Evolutionary conservation across 108 stramenopile genomes (phyloP).

Genomic region (Epithemia pelagica): DNA sequence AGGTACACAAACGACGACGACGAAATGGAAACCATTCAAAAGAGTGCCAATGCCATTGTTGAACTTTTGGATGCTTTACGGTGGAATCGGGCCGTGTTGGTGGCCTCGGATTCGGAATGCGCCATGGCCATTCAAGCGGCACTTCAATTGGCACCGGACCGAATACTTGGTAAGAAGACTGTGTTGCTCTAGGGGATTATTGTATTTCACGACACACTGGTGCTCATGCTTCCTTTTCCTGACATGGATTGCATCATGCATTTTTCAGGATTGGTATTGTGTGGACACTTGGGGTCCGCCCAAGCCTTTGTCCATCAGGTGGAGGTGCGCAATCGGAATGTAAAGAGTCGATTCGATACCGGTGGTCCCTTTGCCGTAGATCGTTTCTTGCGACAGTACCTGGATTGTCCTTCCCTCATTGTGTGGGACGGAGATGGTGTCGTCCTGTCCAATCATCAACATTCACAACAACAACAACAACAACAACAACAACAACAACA

Average conservation of each 20-base stretch:
- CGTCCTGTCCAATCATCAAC: not conserved
- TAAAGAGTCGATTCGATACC: not conserved
- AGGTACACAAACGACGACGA: not conserved
- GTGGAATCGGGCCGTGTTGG: constrained; percentile 46
- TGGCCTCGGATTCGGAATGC: constrained; percentile 43
- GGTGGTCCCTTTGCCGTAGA: constrained; percentile 16
- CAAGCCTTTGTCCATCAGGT: not conserved
- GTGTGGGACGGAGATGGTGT: constrained; percentile 47
- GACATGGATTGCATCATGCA: no score
- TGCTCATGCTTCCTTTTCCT: no score
- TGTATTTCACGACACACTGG: not conserved
- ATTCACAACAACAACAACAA: not conserved
- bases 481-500: constrained; percentile 7
- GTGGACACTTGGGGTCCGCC: not conserved
- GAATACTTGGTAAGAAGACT: constrained; percentile 30
- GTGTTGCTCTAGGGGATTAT: not conserved
- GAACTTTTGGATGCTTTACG: constrained; percentile 27
- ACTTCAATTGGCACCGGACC: constrained; percentile 34
- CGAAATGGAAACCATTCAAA: constrained; percentile 2
- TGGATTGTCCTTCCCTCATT: constrained; percentile 47
- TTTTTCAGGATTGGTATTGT: not conserved
- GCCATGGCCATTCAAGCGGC: constrained; percentile 45
- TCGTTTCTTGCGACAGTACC: constrained; percentile 17
- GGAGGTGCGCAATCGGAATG: not conserved
- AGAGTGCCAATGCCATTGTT: constrained; percentile 12